Conservation (phyloP, 1,284 basidiomycete species). For the Calocybe gambosa region DNA sequence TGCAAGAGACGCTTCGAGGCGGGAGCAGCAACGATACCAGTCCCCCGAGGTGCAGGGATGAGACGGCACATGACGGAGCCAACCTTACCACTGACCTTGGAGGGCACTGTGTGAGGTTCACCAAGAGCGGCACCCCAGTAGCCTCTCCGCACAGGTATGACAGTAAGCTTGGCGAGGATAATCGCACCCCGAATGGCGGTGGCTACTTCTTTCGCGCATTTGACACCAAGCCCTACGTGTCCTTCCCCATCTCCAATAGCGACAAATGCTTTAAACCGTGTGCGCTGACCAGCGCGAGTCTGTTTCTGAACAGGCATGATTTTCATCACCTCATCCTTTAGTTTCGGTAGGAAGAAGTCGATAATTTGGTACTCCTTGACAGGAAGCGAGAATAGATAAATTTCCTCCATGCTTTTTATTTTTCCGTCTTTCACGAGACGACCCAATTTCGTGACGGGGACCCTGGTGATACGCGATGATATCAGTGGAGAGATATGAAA, state of each 20-base stretch:
- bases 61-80: constrained; percentile 99
- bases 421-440: constrained; percentile 99
- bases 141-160: constrained; percentile 95
- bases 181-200: constrained; percentile 99
- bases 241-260: constrained; percentile 99
- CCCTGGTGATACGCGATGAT: constrained; percentile 45
- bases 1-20: constrained; percentile 95
- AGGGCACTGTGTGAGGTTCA: constrained; percentile 98
- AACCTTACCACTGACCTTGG: constrained; percentile 97
- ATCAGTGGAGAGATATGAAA: not conserved
- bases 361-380: constrained; percentile 99
- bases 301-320: constrained; percentile 99
- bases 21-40: constrained; percentile 98
- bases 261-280: constrained; percentile 99
- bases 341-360: constrained; percentile 95
- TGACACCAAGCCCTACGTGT: constrained; percentile 98
- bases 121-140: constrained; percentile 99
- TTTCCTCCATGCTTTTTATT: constrained; percentile 99
- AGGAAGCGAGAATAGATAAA: constrained; percentile 99
- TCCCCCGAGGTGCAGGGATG: constrained; percentile 97
- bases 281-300: constrained; percentile 99
- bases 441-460: constrained; percentile 98
- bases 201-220: constrained; percentile 99
- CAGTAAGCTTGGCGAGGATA: constrained; percentile 92
- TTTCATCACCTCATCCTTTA: constrained; percentile 99